Evolutionary conservation across 2,329 filamentous ascomycete species (phyloP), one percentile per base, ranked within the genome.

Genomic region (Trichoderma sp.): DNA sequence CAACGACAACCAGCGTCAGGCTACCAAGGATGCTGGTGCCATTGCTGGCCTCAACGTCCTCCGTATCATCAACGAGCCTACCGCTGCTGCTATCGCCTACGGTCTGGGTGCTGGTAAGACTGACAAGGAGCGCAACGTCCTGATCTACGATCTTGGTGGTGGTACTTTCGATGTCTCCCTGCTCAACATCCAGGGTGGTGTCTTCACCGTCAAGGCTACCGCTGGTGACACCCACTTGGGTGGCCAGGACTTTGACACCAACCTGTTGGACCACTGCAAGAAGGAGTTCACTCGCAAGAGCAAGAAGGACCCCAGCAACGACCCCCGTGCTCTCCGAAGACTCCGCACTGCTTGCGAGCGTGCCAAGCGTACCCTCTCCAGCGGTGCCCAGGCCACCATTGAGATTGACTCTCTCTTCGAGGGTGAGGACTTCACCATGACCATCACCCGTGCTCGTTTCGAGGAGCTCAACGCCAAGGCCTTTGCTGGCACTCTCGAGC

Each of bases 141-240:
- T 99, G 78, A 98, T 99, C 88, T 99, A 98, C 89, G 96, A 99
- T 91, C 92, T 99, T 75, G 96, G 96, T 90, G 96, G 96, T 90
- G 96, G 96, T 90, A 99, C 96, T 84, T 99, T 99, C 86, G 96
- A 99, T 98, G 96, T 99, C 32, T 98, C 96, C 75, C 93, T 98
- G 78, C 90, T 99, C 60, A 95, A 97, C 89, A 98, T 99, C 83
- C 94, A 98, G 87, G 95, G 95, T 82, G 96, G 96, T 89, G 96
- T 99, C 80, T 99, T 99, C 90, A 97, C 95, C 76, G 96, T 98
- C 84, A 97, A 97, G 91, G 95, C 95, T 74, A 98, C 96, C 73
- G 95, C 95, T 80, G 96, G 96, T 90, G 95, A 99, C 81, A 98
- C 94, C 80, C 95, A 98, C 83, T 87, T 98, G 83, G 95, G 95